These are phyloP conservation scores for Aspergillus candidus DNA, from an alignment of 2,329 filamentous ascomycete species.

Conservation along the genomic window DNA sequence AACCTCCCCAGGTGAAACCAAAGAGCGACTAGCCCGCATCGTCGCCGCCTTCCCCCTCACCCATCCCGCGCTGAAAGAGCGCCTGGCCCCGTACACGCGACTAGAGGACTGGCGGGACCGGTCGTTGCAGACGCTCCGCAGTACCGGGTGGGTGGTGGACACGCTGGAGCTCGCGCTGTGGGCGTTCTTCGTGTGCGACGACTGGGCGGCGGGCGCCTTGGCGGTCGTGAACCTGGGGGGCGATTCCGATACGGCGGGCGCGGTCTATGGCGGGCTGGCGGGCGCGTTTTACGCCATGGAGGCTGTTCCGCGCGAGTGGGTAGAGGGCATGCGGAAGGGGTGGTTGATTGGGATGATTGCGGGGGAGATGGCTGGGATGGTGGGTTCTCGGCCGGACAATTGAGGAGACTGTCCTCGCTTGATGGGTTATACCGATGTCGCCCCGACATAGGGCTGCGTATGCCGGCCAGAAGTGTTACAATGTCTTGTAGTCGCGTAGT, in stretches of 20 bases:
- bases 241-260: constrained; percentile 42
- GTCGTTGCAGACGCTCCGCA: constrained; percentile 21
- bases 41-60: constrained; percentile 8
- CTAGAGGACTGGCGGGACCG: constrained; percentile 24
- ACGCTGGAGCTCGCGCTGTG: constrained; percentile 40
- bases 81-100: constrained; percentile 8
- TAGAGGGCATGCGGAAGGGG: constrained; percentile 21
- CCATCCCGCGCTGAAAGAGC: constrained; percentile 6
- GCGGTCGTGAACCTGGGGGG: constrained; percentile 39
- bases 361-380: too few relatives aligned
- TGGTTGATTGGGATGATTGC: constrained; percentile 11
- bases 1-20: constrained; percentile 9
- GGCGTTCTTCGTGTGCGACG: constrained; percentile 37
- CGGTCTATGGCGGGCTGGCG: constrained; percentile 41
- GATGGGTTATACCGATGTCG: too few relatives aligned
- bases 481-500: too few relatives aligned
- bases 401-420: too few relatives aligned
- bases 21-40: constrained; percentile 9
- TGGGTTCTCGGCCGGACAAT: too few relatives aligned
- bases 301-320: constrained; percentile 27
- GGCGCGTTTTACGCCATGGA: constrained; percentile 38
- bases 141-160: constrained; percentile 38
- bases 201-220: constrained; percentile 34
- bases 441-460: too few relatives aligned
- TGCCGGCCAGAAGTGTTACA: too few relatives aligned